Conservation (phyloP, 192 early-diverging fungal genomes). For the Coemansia sp. region DNA sequence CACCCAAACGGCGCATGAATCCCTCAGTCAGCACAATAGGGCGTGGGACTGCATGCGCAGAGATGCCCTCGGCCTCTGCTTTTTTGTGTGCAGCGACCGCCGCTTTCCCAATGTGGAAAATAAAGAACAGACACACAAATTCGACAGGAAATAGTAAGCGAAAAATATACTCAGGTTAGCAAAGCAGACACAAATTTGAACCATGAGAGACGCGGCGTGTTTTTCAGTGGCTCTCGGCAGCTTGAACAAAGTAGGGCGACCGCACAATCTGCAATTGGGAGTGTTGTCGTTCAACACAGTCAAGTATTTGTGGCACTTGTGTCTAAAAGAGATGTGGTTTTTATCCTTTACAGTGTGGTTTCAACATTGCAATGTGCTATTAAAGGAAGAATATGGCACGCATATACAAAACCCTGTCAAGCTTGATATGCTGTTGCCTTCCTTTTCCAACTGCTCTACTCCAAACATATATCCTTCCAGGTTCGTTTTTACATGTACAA, state of each 20-base stretch:
- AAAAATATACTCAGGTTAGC: no score
- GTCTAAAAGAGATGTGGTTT: background rate
- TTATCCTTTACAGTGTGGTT: background rate
- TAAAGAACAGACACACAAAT: background rate
- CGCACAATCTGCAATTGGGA: background rate
- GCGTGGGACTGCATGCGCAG: conserved; percentile 1
- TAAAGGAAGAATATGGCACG: background rate
- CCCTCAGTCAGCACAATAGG: background rate
- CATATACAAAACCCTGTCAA: background rate
- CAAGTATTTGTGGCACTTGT: background rate
- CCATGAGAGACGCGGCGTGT: no score
- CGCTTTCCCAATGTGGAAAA: background rate
- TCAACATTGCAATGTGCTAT: background rate
- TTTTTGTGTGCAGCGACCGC: background rate
- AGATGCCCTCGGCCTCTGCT: background rate
- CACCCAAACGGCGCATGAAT: conserved; percentile 5
- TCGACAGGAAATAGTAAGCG: no score
- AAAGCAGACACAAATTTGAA: no score
- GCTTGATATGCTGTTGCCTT: background rate
- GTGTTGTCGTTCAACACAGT: background rate
- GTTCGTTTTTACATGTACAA: no score
- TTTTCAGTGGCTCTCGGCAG: background rate
- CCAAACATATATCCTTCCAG: background rate
- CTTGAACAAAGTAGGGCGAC: background rate
- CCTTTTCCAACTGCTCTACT: background rate